Conservation (phyloP, 768 basidiomycete genomes). For the Russula earlei region DNA sequence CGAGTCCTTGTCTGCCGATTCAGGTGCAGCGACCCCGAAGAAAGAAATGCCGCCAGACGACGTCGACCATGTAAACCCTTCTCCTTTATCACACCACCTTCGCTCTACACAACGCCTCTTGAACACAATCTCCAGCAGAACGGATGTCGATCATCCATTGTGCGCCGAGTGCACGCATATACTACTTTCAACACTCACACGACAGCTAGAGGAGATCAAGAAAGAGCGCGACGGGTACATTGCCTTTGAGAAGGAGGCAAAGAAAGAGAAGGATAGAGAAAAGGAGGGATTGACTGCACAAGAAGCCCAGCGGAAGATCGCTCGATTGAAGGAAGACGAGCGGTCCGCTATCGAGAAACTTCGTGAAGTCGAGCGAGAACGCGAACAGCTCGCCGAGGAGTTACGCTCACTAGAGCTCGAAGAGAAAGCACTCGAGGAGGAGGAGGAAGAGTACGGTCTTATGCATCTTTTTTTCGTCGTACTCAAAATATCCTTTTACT, state of each 20-base stretch:
- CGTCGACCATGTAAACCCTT: conserved; percentile 49
- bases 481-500: conserved; percentile 33
- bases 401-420: conserved; percentile 61
- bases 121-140: conserved; percentile 64
- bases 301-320: conserved; percentile 65
- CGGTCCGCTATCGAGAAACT: conserved; percentile 62
- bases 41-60: conserved; percentile 35
- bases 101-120: conserved; percentile 67
- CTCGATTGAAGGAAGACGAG: conserved; percentile 61
- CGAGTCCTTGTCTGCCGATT: conserved; percentile 33
- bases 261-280: conserved; percentile 71
- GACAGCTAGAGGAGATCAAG: conserved; percentile 81
- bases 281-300: conserved; percentile 49
- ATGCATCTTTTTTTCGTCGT: background rate
- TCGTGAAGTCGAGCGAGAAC: conserved; percentile 66
- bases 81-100: conserved; percentile 71
- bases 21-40: conserved; percentile 26
- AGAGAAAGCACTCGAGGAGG: conserved; percentile 66
- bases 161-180: conserved; percentile 91
- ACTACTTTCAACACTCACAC: conserved; percentile 63
- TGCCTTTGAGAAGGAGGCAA: conserved; percentile 82
- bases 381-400: conserved; percentile 66
- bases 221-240: conserved; percentile 90
- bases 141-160: conserved; percentile 85
- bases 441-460: conserved; percentile 74